Base-by-base conservation (phyloP, 2,329 filamentous ascomycete genomes). In the Fusarium tjaetaba region DNA sequence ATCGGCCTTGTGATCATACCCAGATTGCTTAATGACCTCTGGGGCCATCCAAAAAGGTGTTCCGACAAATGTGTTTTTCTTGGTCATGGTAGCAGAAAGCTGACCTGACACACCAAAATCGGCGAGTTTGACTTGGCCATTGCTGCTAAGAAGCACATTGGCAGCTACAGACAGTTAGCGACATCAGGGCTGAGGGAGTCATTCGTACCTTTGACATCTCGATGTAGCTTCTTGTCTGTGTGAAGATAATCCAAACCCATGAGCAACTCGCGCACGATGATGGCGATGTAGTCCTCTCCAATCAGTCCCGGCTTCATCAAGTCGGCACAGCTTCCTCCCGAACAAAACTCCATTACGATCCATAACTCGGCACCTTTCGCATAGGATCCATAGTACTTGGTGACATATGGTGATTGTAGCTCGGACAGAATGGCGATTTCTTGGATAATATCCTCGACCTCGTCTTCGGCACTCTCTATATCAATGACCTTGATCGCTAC, bases 301-400 rank as follows among this genome's bases (percentile, higher is more conserved):
- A 99, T 96, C 45, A 92, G 85, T 30, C 96, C 96, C 0, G 96
- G 95, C 85, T 97, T 97, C 92, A 99, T 93, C 70, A 99, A 86
- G 81, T 98, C 96, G 53, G 94, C 95, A 80, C 96, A 98, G 84
- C 96, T 98, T 9, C 96, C 96, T 28, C 96, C 96, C 3, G 96
- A 95, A 83, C 96, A 99, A 80, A 96, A 99, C 83, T 99, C 96
- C 96, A 99, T 99, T 82, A 98, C 95, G 77, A 99, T 99, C 96
- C 96, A 99, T 78, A 99, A 85, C 85, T 98, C 94, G 5, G 95
- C 96, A 30, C 96, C 96, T 80, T 97, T 97, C 76, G 97, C 91
- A 80, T 96, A 98, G 64, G 96, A 98, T 75, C 96, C 96, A 85
- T 97, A 95, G 86, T 99, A 99, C 83, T 97, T 96, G 43, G 96